phyloP scores from a whole-genome alignment of 345 rosid species.

The Psidium friedrichsthalianum region DNA sequence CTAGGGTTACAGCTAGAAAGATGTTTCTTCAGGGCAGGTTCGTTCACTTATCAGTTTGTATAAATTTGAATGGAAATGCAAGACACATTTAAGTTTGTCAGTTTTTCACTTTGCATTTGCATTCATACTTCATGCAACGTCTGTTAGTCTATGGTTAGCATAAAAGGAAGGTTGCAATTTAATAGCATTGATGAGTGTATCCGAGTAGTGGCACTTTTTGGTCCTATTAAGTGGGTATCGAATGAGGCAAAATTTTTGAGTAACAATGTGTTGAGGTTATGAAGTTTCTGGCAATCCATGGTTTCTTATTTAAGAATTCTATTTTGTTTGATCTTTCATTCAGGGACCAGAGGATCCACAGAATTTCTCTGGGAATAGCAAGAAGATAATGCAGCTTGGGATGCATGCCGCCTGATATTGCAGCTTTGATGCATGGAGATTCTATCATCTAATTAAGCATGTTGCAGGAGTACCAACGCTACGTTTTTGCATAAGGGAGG shows the following conservation, averaged over 20 bases:
- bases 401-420: neutral
- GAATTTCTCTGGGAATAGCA: neutral
- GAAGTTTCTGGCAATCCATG: neutral
- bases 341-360: neutral
- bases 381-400: neutral
- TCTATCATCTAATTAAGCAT: neutral
- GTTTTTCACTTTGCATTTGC: neutral
- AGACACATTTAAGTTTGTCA: neutral
- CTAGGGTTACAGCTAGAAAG: neutral
- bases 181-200: neutral
- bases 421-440: neutral
- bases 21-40: neutral
- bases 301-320: neutral
- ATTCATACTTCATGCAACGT: neutral
- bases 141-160: neutral
- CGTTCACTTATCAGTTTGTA: too few relatives aligned
- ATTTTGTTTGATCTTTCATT: neutral
- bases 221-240: neutral
- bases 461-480: neutral
- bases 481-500: neutral
- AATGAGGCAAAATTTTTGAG: neutral
- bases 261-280: neutral
- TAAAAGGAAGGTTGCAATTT: neutral
- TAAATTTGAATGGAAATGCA: too few relatives aligned
- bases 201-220: neutral